Evolutionary conservation across 2,329 filamentous ascomycete genomes (phyloP).

Genomic region (Trichophyton mentagrophytes): DNA sequence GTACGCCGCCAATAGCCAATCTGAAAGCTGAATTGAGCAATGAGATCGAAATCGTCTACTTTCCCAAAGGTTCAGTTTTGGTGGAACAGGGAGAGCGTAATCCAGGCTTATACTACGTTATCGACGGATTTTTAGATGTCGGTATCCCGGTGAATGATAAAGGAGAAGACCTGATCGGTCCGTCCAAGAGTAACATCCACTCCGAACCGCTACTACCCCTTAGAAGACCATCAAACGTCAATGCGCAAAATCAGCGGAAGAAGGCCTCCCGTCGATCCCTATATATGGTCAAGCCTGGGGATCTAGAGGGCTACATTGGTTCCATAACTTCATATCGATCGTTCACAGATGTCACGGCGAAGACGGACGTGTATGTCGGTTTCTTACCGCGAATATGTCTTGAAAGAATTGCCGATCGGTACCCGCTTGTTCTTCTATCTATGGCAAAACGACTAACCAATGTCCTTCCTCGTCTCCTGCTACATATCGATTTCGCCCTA

Average conservation of each 20-base stretch:
- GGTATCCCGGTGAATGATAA: conserved; percentile 65
- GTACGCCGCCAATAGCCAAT: conserved; percentile 48
- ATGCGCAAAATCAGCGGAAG: conserved; percentile 24
- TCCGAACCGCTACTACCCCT: conserved; percentile 35
- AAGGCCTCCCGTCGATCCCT: conserved; percentile 52
- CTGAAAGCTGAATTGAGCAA: conserved; percentile 71
- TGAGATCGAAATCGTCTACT: conserved; percentile 94
- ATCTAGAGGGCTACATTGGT: conserved; percentile 85
- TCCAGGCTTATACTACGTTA: conserved; percentile 90
- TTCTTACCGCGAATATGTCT: conserved; percentile 77
- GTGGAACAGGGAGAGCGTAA: conserved; percentile 97
- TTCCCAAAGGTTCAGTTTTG: conserved; percentile 83
- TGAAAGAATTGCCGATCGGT: conserved; percentile 82
- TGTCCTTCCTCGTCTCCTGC: conserved; percentile 72
- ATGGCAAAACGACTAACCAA: conserved; percentile 92
- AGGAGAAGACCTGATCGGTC: conserved; percentile 28
- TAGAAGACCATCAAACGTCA: conserved; percentile 24
- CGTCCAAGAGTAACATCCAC: conserved; percentile 21
- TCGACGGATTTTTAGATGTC: conserved; percentile 92
- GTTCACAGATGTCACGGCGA: conserved; percentile 91
- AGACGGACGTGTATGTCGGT: conserved; percentile 96
- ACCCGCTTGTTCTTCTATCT: conserved; percentile 82
- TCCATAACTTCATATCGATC: conserved; percentile 91
- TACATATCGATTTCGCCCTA: conserved; percentile 95
- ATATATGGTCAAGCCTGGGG: conserved; percentile 86